Conservation (phyloP, 2,329 filamentous ascomycete genomes). For the Neonectria ditissima region DNA sequence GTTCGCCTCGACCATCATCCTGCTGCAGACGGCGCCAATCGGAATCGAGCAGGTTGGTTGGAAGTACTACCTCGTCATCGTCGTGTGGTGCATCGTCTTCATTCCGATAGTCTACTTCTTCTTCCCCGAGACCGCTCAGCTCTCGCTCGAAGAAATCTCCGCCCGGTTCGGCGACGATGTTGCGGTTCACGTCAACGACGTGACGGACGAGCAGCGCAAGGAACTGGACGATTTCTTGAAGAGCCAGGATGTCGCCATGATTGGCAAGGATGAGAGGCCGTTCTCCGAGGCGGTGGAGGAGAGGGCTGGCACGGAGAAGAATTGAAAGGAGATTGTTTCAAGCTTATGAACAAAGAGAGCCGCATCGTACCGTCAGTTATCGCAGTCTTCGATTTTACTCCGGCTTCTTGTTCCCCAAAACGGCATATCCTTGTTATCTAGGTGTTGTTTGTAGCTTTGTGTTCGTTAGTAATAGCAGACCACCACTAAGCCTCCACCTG, state of each 20-base stretch:
- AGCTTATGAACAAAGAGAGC: too few relatives aligned
- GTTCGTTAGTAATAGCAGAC: not conserved
- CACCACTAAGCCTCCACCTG: not conserved
- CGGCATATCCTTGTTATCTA: not conserved
- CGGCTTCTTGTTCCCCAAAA: not conserved
- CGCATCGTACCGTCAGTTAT: not conserved
- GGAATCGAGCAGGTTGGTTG: constrained; percentile 58
- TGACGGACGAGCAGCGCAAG: constrained; percentile 48
- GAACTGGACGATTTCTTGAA: constrained; percentile 42
- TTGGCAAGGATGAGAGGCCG: constrained; percentile 8
- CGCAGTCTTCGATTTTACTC: not conserved
- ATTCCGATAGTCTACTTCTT: constrained; percentile 49
- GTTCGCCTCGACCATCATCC: constrained; percentile 60
- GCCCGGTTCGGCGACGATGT: constrained; percentile 60
- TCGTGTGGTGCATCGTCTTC: constrained; percentile 54
- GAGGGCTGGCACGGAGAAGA: not conserved
- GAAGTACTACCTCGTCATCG: constrained; percentile 63
- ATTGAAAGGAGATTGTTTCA: not conserved
- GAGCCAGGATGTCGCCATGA: constrained; percentile 27
- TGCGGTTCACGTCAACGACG: constrained; percentile 58
- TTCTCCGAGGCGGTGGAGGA: constrained; percentile 8
- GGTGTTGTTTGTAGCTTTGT: not conserved
- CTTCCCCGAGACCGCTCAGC: constrained; percentile 46
- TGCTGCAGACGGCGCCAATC: constrained; percentile 56
- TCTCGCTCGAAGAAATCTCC: constrained; percentile 57